Conservation (phyloP, 1,139 yeast species). For the Waltiozyma solani region DNA sequence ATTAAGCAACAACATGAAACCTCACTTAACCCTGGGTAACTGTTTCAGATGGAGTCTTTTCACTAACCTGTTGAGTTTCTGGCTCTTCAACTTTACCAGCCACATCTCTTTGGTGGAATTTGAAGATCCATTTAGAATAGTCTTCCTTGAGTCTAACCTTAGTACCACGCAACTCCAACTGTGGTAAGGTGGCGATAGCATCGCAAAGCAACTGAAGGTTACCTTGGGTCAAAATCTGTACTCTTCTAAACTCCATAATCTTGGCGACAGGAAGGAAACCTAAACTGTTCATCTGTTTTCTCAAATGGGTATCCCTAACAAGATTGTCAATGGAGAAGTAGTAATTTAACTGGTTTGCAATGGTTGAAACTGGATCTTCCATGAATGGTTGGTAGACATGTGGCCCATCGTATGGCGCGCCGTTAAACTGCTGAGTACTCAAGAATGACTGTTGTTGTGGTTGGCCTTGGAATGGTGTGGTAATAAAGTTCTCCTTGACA, state of each 20-base stretch:
- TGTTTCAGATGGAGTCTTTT: too few relatives aligned
- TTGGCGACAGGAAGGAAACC: slow-evolving; percentile 63
- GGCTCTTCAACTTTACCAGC: slow-evolving; percentile 25
- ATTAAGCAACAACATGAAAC: too few relatives aligned
- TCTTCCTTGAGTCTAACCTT: slow-evolving; percentile 33
- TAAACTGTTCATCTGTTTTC: slow-evolving; percentile 68
- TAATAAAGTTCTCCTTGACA: background rate
- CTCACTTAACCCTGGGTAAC: too few relatives aligned
- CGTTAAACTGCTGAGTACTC: slow-evolving; percentile 13
- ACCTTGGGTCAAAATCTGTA: slow-evolving; percentile 46
- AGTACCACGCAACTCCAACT: slow-evolving; percentile 18
- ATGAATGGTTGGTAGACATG: slow-evolving; percentile 9
- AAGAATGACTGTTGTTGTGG: background rate
- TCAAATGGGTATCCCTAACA: slow-evolving; percentile 66
- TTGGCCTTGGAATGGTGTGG: background rate
- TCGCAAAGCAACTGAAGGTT: slow-evolving; percentile 35
- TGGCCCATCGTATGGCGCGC: background rate
- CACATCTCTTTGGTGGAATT: slow-evolving; percentile 34
- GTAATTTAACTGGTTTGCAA: slow-evolving; percentile 64
- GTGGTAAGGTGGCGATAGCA: slow-evolving; percentile 28
- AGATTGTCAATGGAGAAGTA: slow-evolving; percentile 84
- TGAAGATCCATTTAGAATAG: slow-evolving; percentile 41
- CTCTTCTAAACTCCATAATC: slow-evolving; percentile 66
- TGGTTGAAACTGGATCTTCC: slow-evolving; percentile 14
- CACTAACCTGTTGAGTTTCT: too few relatives aligned